Conservation (phyloP, 176 grass and related monocot genomes). For the Alloteropsis semialata region DNA sequence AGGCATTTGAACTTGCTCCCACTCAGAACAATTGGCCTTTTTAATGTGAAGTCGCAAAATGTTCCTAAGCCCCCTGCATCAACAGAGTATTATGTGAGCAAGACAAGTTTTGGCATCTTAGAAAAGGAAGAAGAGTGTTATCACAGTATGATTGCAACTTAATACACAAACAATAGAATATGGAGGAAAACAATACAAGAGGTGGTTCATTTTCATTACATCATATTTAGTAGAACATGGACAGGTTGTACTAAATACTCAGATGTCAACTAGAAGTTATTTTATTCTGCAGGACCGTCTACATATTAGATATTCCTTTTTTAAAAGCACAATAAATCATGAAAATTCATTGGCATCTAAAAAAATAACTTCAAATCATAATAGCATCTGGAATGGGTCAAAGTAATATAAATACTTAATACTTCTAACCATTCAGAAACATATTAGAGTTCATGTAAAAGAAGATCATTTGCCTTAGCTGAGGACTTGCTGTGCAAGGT, state of each 20-base stretch:
- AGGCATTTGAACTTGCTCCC: slow-evolving; percentile 82
- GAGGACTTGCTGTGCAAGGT: slow-evolving; percentile 76
- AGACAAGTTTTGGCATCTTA: neutral
- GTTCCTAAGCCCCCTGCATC: slow-evolving; percentile 85
- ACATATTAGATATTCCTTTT: neutral
- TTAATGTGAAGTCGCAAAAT: slow-evolving; percentile 86
- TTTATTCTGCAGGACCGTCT: neutral
- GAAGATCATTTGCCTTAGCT: slow-evolving; percentile 56
- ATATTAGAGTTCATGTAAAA: slow-evolving; percentile 21
- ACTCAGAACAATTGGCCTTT: slow-evolving; percentile 75
- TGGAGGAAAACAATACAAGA: neutral
- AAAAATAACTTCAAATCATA: neutral
- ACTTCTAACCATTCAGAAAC: neutral
- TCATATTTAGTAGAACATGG: neutral
- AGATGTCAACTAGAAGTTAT: slow-evolving; percentile 2
- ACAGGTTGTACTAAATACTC: neutral
- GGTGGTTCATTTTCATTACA: neutral
- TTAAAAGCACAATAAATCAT: neutral
- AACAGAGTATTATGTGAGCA: slow-evolving; percentile 30
- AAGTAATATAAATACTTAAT: slow-evolving; percentile 14
- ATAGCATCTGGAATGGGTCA: neutral
- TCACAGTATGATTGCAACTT: neutral
- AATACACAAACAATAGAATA: neutral
- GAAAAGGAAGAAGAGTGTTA: neutral
- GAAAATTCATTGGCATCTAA: neutral